A percentile compares a stretch with the other conserved stretches of the same genome.
Evolutionary conservation across 345 rosid species (phyloP).

Genomic region (Ceriops zippeliana): DNA sequence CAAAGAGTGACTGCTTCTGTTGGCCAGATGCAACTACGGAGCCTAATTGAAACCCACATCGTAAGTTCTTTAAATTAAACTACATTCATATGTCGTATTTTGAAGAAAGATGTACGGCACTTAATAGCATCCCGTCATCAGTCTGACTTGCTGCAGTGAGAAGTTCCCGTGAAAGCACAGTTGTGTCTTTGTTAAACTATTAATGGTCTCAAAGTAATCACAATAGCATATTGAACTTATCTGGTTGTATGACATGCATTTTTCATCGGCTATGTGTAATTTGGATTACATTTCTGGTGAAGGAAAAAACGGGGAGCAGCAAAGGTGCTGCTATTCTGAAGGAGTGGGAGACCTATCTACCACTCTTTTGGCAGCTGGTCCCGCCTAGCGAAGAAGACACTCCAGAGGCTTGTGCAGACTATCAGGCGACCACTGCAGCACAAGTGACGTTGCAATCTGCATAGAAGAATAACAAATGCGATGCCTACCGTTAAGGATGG

Average conservation of each 20-base stretch:
- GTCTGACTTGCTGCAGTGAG: too few species aligned
- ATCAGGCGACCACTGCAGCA: constrained; percentile 58
- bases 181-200: neutral
- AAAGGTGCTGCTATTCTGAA: constrained; percentile 67
- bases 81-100: neutral
- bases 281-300: constrained; percentile 9
- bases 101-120: too few species aligned
- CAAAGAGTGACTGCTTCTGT: constrained; percentile 96
- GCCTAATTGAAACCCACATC: constrained; percentile 83
- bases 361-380: constrained; percentile 93
- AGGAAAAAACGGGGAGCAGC: constrained; percentile 95
- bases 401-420: constrained; percentile 85
- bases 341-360: constrained; percentile 78
- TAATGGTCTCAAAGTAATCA: neutral
- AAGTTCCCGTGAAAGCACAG: too few species aligned
- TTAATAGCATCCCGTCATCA: too few species aligned
- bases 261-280: neutral
- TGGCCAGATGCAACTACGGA: constrained; percentile 91
- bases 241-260: neutral
- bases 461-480: constrained; percentile 18
- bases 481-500: neutral
- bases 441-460: constrained; percentile 79
- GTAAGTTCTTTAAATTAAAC: constrained; percentile 47
- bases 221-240: neutral
- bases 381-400: constrained; percentile 99